These are phyloP conservation scores for Trametes maxima DNA, from an alignment of 768 basidiomycete genomes.

Conservation along the genomic window DNA sequence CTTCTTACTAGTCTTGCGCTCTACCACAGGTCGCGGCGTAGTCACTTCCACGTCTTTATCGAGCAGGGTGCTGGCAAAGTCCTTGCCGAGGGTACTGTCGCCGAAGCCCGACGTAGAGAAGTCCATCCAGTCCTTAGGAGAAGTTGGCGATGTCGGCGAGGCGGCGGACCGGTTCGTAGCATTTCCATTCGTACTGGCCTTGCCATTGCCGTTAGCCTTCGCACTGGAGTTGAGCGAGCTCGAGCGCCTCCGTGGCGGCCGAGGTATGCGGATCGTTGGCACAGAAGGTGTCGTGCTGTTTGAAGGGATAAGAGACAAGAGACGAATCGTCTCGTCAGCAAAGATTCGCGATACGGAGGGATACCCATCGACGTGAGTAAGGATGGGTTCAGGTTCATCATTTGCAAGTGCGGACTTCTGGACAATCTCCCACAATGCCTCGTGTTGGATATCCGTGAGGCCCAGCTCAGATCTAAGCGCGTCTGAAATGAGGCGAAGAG, in stretches of 20 bases:
- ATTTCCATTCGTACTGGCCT: slow-evolving; percentile 4
- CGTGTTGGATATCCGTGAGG: slow-evolving; percentile 38
- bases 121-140: slow-evolving; percentile 59
- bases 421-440: slow-evolving; percentile 57
- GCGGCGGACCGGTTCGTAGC: slow-evolving; percentile 10
- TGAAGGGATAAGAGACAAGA: slow-evolving; percentile 48
- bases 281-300: slow-evolving; percentile 37
- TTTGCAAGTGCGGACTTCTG: slow-evolving; percentile 40
- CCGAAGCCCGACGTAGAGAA: slow-evolving; percentile 69
- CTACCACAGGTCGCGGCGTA: slow-evolving; percentile 33
- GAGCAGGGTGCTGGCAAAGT: slow-evolving; percentile 58
- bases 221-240: slow-evolving; percentile 11
- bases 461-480: slow-evolving; percentile 52
- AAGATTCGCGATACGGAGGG: slow-evolving; percentile 55
- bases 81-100: slow-evolving; percentile 41
- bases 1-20: slow-evolving; percentile 39
- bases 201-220: slow-evolving; percentile 20
- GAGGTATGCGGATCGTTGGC: slow-evolving; percentile 17
- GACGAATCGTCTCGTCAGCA: slow-evolving; percentile 65
- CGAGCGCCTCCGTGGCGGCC: slow-evolving; percentile 35
- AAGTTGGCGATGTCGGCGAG: slow-evolving; percentile 27
- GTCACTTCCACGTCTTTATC: slow-evolving; percentile 64
- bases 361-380: slow-evolving; percentile 37
- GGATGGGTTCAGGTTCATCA: slow-evolving; percentile 21
- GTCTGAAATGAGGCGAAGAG: slow-evolving; percentile 61